Conservation (phyloP, 345 rosid species). For the Atalantia buxifolia region DNA sequence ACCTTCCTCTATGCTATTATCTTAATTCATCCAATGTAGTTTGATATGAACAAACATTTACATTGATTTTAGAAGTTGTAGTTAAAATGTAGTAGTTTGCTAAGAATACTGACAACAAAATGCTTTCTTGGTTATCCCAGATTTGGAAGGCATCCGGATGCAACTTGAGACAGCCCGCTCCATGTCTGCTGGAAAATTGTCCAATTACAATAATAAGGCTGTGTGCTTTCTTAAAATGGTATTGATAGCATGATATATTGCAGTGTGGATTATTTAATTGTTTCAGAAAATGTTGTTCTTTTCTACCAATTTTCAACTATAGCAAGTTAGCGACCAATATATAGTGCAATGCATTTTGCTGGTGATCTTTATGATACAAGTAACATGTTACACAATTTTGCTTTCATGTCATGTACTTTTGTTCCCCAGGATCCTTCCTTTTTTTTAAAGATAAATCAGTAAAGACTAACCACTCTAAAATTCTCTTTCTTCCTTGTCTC, state of each 20-base stretch:
- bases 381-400: not conserved
- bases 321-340: not conserved
- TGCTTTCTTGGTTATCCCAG: slow-evolving; percentile 34
- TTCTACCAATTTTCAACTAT: not conserved
- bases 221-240: slow-evolving; percentile 92
- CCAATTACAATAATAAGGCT: slow-evolving; percentile 50
- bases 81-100: not conserved
- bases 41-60: not conserved
- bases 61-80: not conserved
- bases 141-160: slow-evolving; percentile 26
- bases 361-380: not conserved
- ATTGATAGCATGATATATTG: slow-evolving; percentile 8
- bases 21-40: not conserved
- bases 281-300: not conserved
- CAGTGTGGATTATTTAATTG: not conserved
- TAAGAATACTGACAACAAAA: slow-evolving; percentile 2
- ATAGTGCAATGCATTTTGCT: not conserved
- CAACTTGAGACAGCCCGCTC: slow-evolving; percentile 58
- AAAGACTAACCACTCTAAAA: not conserved
- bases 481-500: not conserved
- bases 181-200: slow-evolving; percentile 67
- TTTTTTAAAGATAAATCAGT: no score
- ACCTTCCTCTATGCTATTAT: not conserved
- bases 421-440: no score
- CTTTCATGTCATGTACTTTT: no score